Evolutionary conservation across 1,284 basidiomycete species (phyloP), one percentile per base, ranked within the genome.

Genomic region (Blastosporella zonata): DNA sequence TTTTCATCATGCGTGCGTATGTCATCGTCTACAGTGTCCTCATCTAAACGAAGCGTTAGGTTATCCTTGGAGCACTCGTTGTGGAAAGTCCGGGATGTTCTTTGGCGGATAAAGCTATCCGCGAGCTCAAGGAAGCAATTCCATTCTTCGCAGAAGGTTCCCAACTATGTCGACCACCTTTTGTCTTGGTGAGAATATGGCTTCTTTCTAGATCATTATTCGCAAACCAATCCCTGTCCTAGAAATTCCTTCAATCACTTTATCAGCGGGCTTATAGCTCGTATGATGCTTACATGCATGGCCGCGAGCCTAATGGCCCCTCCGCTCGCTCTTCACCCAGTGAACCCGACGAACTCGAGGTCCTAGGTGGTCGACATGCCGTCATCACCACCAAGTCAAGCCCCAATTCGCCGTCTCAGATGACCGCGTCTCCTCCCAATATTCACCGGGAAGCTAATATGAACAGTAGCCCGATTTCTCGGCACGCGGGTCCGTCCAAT

Each of bases 1-100:
- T 78, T 75, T 52, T 75, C 75, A 1, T 65, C 77, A 8, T 77
- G 76, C 49, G 78, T 79, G 57, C 29, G 52, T 47, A 21, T 13
- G 12, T 23, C 23, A 12, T 18, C 8, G 25, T 12, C n/a, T n/a
- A 9, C 23, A 4, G 23, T 25, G 29, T 2, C 25, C 3, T 35
- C 20, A 40, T 12, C 48, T 49, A 27, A 47, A 13, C n/a, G 5
- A 17, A 5, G 43, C 3, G 6, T 25, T 47, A 78, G 77, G 67
- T 77, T 25, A 63, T 75, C 13, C 64, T 79, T 28, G 73, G 71
- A n/a, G 72, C 71, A 2, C 60, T 79, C 20, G 68, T 77, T 4
- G 62, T 74, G 18, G 70, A 74, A 54, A 71, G 69, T 40, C 76
- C 77, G 5, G 64, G 64, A 17, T 78, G 75, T 52, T 57, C 63